Percentiles rank a stretch among this genome's conserved stretches.
These are phyloP conservation scores for Botrytis fragariae DNA, from an alignment of 2,329 filamentous ascomycete species.

Conservation along the genomic window DNA sequence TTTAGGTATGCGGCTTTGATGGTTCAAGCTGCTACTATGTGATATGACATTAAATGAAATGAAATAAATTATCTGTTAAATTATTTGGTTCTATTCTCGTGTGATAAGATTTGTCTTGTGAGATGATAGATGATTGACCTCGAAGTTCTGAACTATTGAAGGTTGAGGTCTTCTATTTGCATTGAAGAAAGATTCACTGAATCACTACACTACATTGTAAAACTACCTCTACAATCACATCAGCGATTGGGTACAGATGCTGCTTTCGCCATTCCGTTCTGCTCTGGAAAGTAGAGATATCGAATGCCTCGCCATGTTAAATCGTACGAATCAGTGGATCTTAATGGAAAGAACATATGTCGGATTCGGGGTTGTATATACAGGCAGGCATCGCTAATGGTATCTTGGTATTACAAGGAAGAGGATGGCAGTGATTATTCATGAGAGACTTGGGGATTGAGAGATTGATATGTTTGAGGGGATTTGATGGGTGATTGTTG, in stretches of 20 bases:
- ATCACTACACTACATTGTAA: no score
- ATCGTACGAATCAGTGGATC: not conserved
- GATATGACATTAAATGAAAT: not conserved
- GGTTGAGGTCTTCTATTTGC: not conserved
- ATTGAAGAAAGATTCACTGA: no score
- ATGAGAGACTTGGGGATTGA: not conserved
- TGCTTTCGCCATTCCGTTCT: not conserved
- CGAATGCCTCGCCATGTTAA: not conserved
- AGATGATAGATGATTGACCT: not conserved
- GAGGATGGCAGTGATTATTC: not conserved
- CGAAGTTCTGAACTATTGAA: not conserved
- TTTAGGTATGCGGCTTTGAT: slow-evolving; percentile 1
- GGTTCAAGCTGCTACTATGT: not conserved
- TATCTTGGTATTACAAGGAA: not conserved
- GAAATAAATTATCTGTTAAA: not conserved
- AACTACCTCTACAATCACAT: no score
- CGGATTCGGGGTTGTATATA: not conserved
- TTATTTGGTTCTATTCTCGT: not conserved
- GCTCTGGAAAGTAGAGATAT: not conserved
- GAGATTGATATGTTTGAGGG: no score
- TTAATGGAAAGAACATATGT: fast-evolving
- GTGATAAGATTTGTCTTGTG: not conserved
- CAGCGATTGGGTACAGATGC: no score
- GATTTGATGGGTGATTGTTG: no score
- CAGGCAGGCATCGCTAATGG: not conserved